phyloP scores from a whole-genome alignment of 2,329 filamentous ascomycete genomes.

The Escovopsis sp. region DNA sequence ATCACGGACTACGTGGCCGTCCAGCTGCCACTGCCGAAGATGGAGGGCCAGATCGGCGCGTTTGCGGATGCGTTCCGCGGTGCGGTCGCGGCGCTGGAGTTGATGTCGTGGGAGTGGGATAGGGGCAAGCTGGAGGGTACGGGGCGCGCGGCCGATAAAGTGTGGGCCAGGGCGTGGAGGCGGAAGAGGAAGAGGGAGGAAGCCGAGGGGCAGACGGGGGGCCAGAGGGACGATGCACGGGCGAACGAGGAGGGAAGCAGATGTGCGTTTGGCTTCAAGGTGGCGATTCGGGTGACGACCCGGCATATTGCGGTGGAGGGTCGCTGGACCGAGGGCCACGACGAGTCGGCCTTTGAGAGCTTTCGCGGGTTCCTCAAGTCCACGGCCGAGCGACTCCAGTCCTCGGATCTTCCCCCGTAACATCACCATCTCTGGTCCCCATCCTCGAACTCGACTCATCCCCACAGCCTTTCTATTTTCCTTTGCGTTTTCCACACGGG shows the following conservation, averaged over 20 bases:
- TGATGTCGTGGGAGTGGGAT: constrained; percentile 51
- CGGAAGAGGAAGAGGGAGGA: constrained; percentile 40
- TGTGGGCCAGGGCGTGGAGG: constrained; percentile 64
- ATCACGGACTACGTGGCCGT: constrained; percentile 24
- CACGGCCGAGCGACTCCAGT: constrained; percentile 9
- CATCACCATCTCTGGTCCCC: not conserved
- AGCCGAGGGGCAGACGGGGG: constrained; percentile 17
- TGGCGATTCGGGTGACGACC: constrained; percentile 29
- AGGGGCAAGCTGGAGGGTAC: constrained; percentile 35
- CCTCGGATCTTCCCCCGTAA: not conserved
- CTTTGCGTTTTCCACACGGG: not conserved
- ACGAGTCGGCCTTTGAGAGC: constrained; percentile 67
- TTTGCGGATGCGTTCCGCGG: constrained; percentile 22
- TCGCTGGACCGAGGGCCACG: constrained; percentile 55
- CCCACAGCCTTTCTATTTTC: not conserved
- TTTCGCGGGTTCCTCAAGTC: constrained; percentile 64
- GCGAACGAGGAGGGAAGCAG: constrained; percentile 11
- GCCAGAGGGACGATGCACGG: constrained; percentile 3
- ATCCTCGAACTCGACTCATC: not conserved
- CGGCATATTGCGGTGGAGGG: constrained; percentile 32
- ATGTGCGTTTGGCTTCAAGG: constrained; percentile 41
- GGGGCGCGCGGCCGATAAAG: constrained; percentile 51
- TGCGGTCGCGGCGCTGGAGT: constrained; percentile 38
- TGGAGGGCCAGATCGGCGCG: constrained; percentile 15
- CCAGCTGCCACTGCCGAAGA: constrained; percentile 30